Conservation (phyloP, 345 rosid genomes). For the Chamaenerion angustifolium region DNA sequence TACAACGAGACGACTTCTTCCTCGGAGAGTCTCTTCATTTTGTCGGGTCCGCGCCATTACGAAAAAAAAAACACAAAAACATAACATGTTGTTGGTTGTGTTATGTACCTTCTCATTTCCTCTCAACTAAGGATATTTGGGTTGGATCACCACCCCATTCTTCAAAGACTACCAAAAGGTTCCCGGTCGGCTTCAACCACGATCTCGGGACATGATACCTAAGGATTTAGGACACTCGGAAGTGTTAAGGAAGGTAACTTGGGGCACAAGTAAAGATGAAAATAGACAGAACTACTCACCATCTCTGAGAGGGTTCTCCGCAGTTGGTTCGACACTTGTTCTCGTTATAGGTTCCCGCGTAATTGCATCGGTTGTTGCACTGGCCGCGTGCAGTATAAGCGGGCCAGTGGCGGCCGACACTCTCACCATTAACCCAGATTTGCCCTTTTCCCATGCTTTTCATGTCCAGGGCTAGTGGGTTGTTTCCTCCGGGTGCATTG, state of each 20-base stretch:
- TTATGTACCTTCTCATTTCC: constrained; percentile 11
- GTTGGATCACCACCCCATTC: constrained; percentile 96
- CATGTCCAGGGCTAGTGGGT: constrained; percentile 89
- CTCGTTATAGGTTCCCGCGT: constrained; percentile 61
- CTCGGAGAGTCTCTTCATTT: no score
- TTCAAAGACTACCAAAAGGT: constrained; percentile 82
- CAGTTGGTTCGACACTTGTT: constrained; percentile 65
- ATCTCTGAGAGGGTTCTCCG: constrained; percentile 90
- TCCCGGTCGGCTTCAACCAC: constrained; percentile 79
- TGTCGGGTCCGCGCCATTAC: no score
- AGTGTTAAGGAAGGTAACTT: not conserved
- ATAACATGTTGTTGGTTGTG: no score
- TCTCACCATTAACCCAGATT: constrained; percentile 87
- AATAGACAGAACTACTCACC: constrained; percentile 28
- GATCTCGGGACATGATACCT: constrained; percentile 93
- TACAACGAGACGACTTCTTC: no score
- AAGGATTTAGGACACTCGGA: not conserved
- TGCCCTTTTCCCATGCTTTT: constrained; percentile 97
- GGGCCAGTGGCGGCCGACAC: constrained; percentile 89
- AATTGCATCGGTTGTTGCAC: constrained; percentile 44
- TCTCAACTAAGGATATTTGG: constrained; percentile 62
- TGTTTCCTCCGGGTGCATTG: constrained; percentile 71
- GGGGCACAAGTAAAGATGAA: not conserved
- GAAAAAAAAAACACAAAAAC: no score
- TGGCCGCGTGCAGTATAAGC: constrained; percentile 72